Evolutionary conservation across 352 stramenopile genomes (phyloP), one percentile per base, ranked within the genome.

Genomic region (Blastocystis sp.): DNA sequence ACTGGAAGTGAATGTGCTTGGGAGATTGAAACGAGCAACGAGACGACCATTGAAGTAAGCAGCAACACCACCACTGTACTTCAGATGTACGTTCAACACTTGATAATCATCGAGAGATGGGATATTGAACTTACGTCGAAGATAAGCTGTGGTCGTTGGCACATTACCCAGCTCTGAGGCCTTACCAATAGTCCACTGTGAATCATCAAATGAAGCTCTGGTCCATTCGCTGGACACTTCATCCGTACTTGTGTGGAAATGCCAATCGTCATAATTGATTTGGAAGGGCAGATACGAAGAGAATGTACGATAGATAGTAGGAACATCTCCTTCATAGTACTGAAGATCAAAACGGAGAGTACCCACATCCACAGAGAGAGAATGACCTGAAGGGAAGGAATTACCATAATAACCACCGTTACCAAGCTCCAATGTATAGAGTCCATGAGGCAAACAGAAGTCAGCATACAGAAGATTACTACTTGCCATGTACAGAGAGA

Each of bases 231-330:
- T 32, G 11, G 63, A 5, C 21, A 59, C 19, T 11, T 35, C 11
- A 35, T n/a, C 51, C 16, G 29, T 27, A 7, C 24, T 29, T 3
- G 12, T 14, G 1, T 74, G 51, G 27, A 83, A 32, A 12, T 63
- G 32, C 71, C 71, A 83, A 43, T 83, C 51, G 12, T 57, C 51
- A 56, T 46, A 83, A 56, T 63, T 59, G 54, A 43, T 83, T 32
- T 83, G 71, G 71, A 83, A 83, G 24, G 71, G 71, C 11, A 83
- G 42, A 24, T 66, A 66, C 32, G 71, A 83, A 43, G 46, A 65
- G 71, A 83, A 83, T 12, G 14, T 66, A 11, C n/a, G 11, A 6
- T 27, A 37, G 39, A 14, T 16, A 12, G 21, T 21, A 19, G 66
- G 37, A 14, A 27, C 16, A n/a, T 37, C 16, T 24, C n/a, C 9